Evolutionary conservation across 106 monocot species (phyloP), one percentile per base, ranked within the genome.

Genomic region (Vanilla planifolia): DNA sequence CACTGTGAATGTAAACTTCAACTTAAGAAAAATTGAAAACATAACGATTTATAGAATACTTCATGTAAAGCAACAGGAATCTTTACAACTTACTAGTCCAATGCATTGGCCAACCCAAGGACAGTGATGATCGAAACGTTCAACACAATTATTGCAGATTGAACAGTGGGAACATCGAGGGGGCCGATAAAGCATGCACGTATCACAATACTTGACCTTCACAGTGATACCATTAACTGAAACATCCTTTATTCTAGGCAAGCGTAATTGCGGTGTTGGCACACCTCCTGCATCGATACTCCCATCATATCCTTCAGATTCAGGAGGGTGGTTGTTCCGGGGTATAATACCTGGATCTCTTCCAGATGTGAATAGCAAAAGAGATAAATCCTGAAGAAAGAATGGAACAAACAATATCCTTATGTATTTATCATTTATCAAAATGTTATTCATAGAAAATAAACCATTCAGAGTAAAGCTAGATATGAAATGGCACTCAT

Each of bases 21-120:
- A n/a, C n/a, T n/a, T n/a, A n/a, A n/a, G n/a, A n/a, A n/a, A n/a
- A n/a, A n/a, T n/a, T n/a, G n/a, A n/a, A n/a, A n/a, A n/a, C n/a
- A n/a, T n/a, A n/a, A n/a, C n/a, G n/a, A n/a, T n/a, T n/a, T n/a
- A n/a, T n/a, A n/a, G n/a, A n/a, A n/a, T n/a, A n/a, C n/a, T n/a
- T n/a, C n/a, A n/a, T n/a, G n/a, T n/a, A n/a, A n/a, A n/a, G n/a
- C n/a, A n/a, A n/a, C n/a, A n/a, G n/a, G n/a, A 11, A 56, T 15
- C 5, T 21, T 40, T 30, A 37, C 27, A 42, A 80, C 86, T 84
- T 69, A 95, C 94, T 64, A 83, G 71, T 25, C 94, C 94, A 48
- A 95, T 95, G 72, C 94, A 95, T 60, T 95, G 94, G 11, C 94
- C 94, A 60, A 95, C 94, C 94, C 94, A 95, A 11, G 94, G 94